A percentile compares a stretch with the other conserved stretches of the same genome.
phyloP scores from a whole-genome alignment of 2,329 filamentous ascomycete genomes.

The Diaporthe citrichinensis region DNA sequence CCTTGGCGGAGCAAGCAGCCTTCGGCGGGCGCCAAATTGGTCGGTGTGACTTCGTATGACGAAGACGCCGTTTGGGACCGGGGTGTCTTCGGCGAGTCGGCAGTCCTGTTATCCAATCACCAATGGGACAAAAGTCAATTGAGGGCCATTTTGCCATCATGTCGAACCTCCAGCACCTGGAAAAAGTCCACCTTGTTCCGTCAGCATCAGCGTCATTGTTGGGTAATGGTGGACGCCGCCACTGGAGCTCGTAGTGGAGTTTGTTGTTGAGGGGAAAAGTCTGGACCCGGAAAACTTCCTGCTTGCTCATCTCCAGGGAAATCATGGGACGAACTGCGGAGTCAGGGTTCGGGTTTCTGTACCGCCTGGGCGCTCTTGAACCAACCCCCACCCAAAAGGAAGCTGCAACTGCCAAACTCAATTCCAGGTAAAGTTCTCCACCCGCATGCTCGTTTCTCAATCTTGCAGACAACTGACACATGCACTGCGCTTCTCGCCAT shows the following conservation, averaged over 20 bases:
- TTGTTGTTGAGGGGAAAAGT: neutral
- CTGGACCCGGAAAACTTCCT: neutral
- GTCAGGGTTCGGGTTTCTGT: conserved; percentile 15
- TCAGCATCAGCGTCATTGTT: conserved; percentile 13
- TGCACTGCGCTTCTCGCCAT: neutral
- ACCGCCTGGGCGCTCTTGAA: neutral
- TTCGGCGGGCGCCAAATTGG: neutral
- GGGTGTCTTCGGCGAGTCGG: conserved; percentile 13
- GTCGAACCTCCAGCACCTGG: neutral
- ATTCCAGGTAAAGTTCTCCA: neutral
- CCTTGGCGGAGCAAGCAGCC: neutral
- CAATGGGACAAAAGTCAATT: neutral
- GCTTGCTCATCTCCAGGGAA: neutral
- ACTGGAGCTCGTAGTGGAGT: conserved; percentile 16
- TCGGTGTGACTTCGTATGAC: neutral
- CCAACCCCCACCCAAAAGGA: neutral
- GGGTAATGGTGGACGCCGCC: neutral
- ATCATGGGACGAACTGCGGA: neutral
- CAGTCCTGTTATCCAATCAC: neutral
- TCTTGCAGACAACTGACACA: neutral
- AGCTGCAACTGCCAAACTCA: conserved; percentile 16
- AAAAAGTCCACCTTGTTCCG: neutral
- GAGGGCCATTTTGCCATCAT: neutral
- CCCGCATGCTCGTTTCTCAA: neutral
- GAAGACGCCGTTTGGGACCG: neutral